Base-by-base conservation (phyloP, 1,284 basidiomycete genomes). In the Fistulina hepatica region DNA sequence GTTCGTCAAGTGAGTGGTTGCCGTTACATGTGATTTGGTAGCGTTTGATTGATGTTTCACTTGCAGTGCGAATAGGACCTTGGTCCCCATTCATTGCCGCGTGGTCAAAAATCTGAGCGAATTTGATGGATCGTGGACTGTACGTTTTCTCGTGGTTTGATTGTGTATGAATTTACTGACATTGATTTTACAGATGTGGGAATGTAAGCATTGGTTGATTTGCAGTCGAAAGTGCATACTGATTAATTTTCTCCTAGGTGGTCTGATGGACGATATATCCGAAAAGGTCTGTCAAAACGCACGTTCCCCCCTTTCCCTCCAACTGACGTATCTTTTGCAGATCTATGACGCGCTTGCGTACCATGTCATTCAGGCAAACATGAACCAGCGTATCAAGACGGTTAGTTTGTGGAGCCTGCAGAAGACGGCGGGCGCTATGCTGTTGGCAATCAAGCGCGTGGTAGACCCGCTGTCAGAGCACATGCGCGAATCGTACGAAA, bases 41-140 rank as follows among this genome's bases (percentile, higher is more conserved):
- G 28, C 39, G 31, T 37, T 36, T n/a, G n/a, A 38, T 46, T 56
- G 30, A 57, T 34, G n/a, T n/a, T 32, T 20, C 17, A 9, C 34
- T 36, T 37, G 5, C 44, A 92, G 89, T 55, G 82, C 84, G 1
- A 93, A 97, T 55, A 76, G 81, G 44, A 97, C 93, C 0, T 61
- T 97, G 45, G 76, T 97, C 3, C 92, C 92, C 8, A 91, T 97
- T 39, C 85, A 81, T 46, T 94, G 89, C 55, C 73, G 80, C 41
- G 78, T 94, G 4, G 74, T 81, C 19, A 82, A 90, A 50, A 73
- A 83, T 44, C 59, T 93, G 39, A 63, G 58, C 36, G 82, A 91
- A 42, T 93, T 92, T 52, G 83, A 92, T 55, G 89, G 89, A 5
- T 71, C 84, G 23, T 93, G 86, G 88, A 93, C 85, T 36, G 84